Evolutionary conservation across 2,329 filamentous ascomycete species (phyloP).

Genomic region (Colletotrichum gloeosporioides): DNA sequence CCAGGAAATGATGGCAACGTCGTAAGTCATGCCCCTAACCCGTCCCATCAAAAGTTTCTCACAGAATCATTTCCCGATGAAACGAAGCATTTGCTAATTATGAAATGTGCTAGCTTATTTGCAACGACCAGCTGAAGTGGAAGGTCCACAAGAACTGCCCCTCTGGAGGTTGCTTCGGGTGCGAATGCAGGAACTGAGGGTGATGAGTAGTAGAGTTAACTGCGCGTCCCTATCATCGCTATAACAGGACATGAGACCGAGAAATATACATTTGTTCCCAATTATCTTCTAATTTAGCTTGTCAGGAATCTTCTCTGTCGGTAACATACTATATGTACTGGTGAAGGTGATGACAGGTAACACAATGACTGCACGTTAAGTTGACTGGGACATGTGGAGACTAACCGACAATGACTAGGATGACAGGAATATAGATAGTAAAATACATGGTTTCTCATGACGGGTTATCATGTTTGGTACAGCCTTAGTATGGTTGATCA

Average conservation of each 20-base stretch:
- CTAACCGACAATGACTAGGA: background rate
- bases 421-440: background rate
- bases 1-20: background rate
- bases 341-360: background rate
- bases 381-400: background rate
- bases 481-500: accelerated
- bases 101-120: background rate
- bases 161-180: background rate
- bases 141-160: background rate
- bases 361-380: background rate
- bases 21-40: background rate
- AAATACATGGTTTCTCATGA: background rate
- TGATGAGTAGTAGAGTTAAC: background rate
- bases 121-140: background rate
- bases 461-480: background rate
- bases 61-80: background rate
- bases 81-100: background rate
- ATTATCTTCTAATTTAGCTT: background rate
- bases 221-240: background rate
- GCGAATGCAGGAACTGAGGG: background rate
- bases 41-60: background rate
- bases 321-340: background rate
- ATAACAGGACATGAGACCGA: background rate
- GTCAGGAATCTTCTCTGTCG: background rate
- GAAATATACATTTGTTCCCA: background rate